Evolutionary conservation across 108 stramenopile genomes (phyloP), one percentile per base, ranked within the genome.

Genomic region (Chaetoceros muelleri): DNA sequence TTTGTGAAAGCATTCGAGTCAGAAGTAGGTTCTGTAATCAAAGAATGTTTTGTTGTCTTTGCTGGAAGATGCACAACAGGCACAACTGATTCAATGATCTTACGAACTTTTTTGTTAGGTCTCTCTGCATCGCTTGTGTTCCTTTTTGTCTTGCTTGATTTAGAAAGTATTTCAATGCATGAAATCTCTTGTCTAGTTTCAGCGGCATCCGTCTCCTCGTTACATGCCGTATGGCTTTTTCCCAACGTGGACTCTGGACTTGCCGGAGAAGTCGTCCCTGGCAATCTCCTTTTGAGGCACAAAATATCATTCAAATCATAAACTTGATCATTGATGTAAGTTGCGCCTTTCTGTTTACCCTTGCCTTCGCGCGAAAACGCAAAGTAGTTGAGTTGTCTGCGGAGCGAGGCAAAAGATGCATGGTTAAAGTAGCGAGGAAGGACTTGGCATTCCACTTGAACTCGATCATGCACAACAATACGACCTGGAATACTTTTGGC

Each of bases 371-470:
- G 79, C 28, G 80, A 74, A 58, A 91, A 91, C 28, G 62, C 64
- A 65, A 91, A 91, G 64, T 91, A 91, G 68, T 81, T 83, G 24
- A 91, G 66, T 51, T 91, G 84, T 16, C 89, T 73, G 7, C 89
- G 79, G n/a, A 91, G 77, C 16, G 84, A 86, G 24, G 89, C 89
- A 68, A 91, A 91, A 53, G 75, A 80, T 40, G 76, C 60, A 62
- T 91, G 89, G 52, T 85, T 87, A 70, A 91, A 91, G 67, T 91
- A 91, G 24, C 66, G 57, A 16, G 89, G 85, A 0, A 91, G 73
- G 30, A 91, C 70, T 52, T 78, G 71, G 20, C 71, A 45, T 67
- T 91, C 83, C 2, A 91, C 73, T 40, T 67, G 72, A 31, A 75
- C 52, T 48, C 89, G 81, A 67, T 91, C 85, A 56, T 91, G 85